Conservation (phyloP, 768 basidiomycete species). For the Butyriboletus loyo region DNA sequence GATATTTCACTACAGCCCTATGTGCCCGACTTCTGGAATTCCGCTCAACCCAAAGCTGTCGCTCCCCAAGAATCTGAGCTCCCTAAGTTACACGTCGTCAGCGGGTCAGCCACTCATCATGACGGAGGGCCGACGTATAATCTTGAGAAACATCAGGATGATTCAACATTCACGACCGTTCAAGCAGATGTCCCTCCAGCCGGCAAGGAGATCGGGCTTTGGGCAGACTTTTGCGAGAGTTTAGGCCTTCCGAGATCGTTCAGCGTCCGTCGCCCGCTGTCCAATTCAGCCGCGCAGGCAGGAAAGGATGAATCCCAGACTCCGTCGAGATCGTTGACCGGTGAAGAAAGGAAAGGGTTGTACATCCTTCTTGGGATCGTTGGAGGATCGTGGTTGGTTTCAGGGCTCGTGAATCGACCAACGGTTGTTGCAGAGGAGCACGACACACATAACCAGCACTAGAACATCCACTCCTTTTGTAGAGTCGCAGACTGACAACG, state of each 20-base stretch:
- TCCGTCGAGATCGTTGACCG: conserved; percentile 35
- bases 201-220: conserved; percentile 22
- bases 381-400: conserved; percentile 47
- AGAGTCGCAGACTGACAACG: neutral
- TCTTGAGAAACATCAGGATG: conserved; percentile 28
- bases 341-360: conserved; percentile 47
- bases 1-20: conserved; percentile 45
- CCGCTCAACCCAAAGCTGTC: conserved; percentile 38
- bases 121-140: conserved; percentile 48
- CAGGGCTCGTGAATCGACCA: conserved; percentile 29
- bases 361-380: conserved; percentile 48
- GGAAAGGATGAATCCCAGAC: conserved; percentile 12
- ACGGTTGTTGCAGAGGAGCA: conserved; percentile 9
- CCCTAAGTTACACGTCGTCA: conserved; percentile 52
- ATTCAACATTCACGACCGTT: neutral
- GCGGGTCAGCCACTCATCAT: conserved; percentile 44
- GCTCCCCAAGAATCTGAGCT: conserved; percentile 22
- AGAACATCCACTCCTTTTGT: conserved; percentile 9
- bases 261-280: conserved; percentile 17
- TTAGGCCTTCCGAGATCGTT: conserved; percentile 35
- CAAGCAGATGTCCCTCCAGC: conserved; percentile 12
- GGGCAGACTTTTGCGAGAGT: conserved; percentile 37
- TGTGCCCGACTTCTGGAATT: conserved; percentile 57
- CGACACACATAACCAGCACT: conserved; percentile 8
- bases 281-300: conserved; percentile 11